A percentile compares a stretch with the other conserved stretches of the same genome.
phyloP scores from a whole-genome alignment of 106 monocot species.

The Dioscorea alata region DNA sequence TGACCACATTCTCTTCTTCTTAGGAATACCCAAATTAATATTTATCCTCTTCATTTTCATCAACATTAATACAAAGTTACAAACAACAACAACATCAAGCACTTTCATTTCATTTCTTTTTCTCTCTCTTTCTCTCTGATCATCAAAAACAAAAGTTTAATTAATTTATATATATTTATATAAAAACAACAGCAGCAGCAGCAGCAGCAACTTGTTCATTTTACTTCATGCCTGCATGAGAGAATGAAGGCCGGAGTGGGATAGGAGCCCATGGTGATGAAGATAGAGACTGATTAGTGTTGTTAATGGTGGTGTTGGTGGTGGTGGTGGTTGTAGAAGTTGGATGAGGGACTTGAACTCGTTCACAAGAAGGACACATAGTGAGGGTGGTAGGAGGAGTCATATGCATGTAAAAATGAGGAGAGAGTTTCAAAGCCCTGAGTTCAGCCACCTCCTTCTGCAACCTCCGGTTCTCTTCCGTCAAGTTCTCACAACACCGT shows the following conservation, averaged over 20 bases:
- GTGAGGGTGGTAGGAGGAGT: conserved; percentile 94
- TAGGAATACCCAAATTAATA: too few species aligned
- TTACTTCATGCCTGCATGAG: not conserved
- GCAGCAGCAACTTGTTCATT: too few species aligned
- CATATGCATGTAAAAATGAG: conserved; percentile 88
- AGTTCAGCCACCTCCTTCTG: conserved; percentile 97
- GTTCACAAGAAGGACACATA: conserved; percentile 96
- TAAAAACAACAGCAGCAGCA: too few species aligned
- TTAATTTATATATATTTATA: too few species aligned
- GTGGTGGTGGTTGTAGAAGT: not conserved
- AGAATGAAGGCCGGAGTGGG: conserved; percentile 11
- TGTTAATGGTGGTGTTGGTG: not conserved
- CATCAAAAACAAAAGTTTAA: too few species aligned
- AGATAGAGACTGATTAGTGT: too few species aligned
- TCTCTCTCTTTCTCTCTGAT: too few species aligned
- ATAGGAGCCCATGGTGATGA: conserved; percentile 16
- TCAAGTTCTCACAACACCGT: conserved; percentile 88
- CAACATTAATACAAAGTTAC: too few species aligned
- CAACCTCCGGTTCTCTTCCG: conserved; percentile 81
- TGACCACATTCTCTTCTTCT: too few species aligned
- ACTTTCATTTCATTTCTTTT: too few species aligned
- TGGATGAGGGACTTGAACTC: conserved; percentile 42
- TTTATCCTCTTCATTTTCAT: too few species aligned
- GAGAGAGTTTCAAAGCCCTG: conserved; percentile 76
- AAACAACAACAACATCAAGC: too few species aligned